Evolutionary conservation across 2,329 filamentous ascomycete species (phyloP), one percentile per base, ranked within the genome.

Genomic region (Escovopsis sp.): DNA sequence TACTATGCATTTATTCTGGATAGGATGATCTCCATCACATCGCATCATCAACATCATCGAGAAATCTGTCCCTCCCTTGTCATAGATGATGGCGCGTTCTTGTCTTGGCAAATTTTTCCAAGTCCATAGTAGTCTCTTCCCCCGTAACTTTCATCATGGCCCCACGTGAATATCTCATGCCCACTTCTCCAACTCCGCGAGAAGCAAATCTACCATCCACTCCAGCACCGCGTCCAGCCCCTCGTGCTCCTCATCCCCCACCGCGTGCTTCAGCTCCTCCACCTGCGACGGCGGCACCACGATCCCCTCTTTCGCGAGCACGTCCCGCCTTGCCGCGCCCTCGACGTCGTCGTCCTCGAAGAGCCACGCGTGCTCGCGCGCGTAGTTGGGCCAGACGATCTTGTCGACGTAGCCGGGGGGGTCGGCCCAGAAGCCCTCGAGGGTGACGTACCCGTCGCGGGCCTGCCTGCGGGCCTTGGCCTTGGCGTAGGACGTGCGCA

Each of bases 371-470:
- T 96, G 88, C 52, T 86, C 76, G 41, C 73, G 68, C 4, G 83
- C 84, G 60, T 95, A 96, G 53, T 94, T 89, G 4, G 89, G 89
- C 91, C 91, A 98, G 5, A 98, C 91, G 42, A 98, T 74, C 57
- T 83, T 75, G 57, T 96, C 88, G 32, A 96, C 87, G 58, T 96
- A 98, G 0, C 85, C 88, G 0, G 86, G 86, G 0, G 91, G 91
- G 59, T 98, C 91, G 43, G 79, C 72, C 91, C 91, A 98, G 64
- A 95, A 98, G 25, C 88, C 89, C 54, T 95, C 78, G 5, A 82
- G 61, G 3, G 84, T 89, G 27, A 86, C 82, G 57, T 91, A 91
- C 10, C 84, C 84, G 49, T 72, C 76, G 41, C 84, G 66, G 0
- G 76, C 76, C 54, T 82, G 76, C 27, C 84, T 66, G 20, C 84